These are phyloP conservation scores for Paramyrothecium sp. DNA, from an alignment of 2,329 filamentous ascomycete genomes.

Conservation along the genomic window DNA sequence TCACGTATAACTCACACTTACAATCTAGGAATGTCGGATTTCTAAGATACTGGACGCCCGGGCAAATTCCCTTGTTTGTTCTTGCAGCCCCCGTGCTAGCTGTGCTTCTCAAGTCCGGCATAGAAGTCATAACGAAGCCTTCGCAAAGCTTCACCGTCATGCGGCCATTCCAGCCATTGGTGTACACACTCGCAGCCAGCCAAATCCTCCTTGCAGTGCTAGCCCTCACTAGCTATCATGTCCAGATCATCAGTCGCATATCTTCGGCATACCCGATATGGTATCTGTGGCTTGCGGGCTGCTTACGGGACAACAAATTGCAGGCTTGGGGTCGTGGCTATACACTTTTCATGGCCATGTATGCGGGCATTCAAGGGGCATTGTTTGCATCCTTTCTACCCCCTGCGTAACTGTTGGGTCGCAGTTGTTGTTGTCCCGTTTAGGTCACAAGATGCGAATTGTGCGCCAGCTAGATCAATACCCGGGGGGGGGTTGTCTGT, in stretches of 20 bases:
- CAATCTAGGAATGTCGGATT: constrained; percentile 76
- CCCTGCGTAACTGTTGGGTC: constrained; percentile 63
- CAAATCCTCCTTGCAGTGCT: constrained; percentile 72
- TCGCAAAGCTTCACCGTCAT: constrained; percentile 6
- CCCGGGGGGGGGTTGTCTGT: too few relatives aligned
- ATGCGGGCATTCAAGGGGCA: constrained; percentile 77
- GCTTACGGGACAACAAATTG: constrained; percentile 32
- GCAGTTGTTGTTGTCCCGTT: not conserved
- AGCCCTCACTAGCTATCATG: constrained; percentile 79
- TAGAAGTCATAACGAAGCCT: constrained; percentile 30
- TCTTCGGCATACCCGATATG: constrained; percentile 86
- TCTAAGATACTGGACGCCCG: constrained; percentile 83
- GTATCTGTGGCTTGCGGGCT: constrained; percentile 76
- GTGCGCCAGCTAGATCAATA: too few relatives aligned
- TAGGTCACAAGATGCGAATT: too few relatives aligned
- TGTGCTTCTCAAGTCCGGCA: constrained; percentile 59
- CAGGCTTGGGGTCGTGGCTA: constrained; percentile 33
- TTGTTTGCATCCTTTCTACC: constrained; percentile 90
- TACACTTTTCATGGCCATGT: constrained; percentile 73
- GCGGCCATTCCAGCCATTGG: constrained; percentile 24
- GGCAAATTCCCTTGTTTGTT: constrained; percentile 84
- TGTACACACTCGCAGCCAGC: constrained; percentile 63
- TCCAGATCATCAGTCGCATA: constrained; percentile 89
- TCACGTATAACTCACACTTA: constrained; percentile 11
- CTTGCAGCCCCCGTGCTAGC: constrained; percentile 76